phyloP scores from a whole-genome alignment of 176 grass and related monocot species.

The Ensete ventricosum region DNA sequence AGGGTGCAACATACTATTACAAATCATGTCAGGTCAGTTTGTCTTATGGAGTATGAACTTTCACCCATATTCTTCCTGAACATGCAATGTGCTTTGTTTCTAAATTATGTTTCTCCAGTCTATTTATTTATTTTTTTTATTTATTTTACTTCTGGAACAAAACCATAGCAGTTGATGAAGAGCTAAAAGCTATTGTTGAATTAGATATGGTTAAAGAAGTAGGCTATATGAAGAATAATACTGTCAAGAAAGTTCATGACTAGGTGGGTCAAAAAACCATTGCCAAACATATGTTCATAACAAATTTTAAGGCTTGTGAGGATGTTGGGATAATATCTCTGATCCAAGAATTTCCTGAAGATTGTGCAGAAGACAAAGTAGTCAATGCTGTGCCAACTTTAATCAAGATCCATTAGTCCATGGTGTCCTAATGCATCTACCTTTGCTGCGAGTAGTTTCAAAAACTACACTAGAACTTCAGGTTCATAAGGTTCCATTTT shows the following conservation, averaged over 20 bases:
- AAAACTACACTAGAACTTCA: constrained; percentile 9
- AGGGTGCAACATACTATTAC: too few relatives aligned
- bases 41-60: too few relatives aligned
- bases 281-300: constrained; percentile 63
- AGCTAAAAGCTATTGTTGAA: constrained; percentile 40
- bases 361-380: constrained; percentile 60
- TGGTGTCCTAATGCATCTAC: constrained; percentile 80
- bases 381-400: constrained; percentile 48
- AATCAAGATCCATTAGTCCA: constrained; percentile 82
- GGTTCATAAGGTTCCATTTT: not conserved
- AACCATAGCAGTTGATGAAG: constrained; percentile 29
- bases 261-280: constrained; percentile 72
- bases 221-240: constrained; percentile 37
- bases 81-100: not conserved
- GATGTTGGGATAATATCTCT: constrained; percentile 80
- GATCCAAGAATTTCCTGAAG: constrained; percentile 42
- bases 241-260: constrained; percentile 42
- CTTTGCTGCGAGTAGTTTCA: constrained; percentile 58
- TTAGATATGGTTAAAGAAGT: constrained; percentile 52
- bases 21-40: too few relatives aligned
- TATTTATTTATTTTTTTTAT: not conserved
- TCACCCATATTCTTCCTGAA: too few relatives aligned
- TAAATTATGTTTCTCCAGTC: not conserved
- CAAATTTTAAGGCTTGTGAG: constrained; percentile 68
- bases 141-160: not conserved